A percentile compares a stretch with the other conserved stretches of the same genome.
Conservation (phyloP, 2,329 filamentous ascomycete species). For the Hymenotorrendiella dingleyae region DNA sequence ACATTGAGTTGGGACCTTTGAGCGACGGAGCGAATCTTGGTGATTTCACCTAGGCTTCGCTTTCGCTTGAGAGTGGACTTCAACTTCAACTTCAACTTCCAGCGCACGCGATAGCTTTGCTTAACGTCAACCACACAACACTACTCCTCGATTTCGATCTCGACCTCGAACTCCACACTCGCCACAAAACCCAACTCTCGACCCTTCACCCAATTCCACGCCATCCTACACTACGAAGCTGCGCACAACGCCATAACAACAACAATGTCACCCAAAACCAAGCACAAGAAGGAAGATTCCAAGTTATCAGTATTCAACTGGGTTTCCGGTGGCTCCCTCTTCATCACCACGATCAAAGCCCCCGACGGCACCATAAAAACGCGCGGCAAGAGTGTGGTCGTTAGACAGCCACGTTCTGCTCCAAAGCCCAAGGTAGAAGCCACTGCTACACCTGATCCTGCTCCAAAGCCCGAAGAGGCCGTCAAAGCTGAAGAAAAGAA, state of each 20-base stretch:
- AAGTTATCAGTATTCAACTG: background rate
- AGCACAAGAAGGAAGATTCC: background rate
- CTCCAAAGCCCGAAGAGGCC: background rate
- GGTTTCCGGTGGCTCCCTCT: background rate
- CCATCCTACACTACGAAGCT: background rate
- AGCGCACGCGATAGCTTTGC: no score
- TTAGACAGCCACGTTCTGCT: background rate
- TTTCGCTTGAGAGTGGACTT: no score
- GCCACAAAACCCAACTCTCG: background rate
- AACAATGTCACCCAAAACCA: background rate
- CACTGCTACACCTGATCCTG: background rate
- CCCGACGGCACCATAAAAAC: background rate
- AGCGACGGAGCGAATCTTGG: no score
- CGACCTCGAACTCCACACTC: background rate
- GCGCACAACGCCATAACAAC: no score
- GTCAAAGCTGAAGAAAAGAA: background rate
- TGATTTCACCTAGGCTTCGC: no score
- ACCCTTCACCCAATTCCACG: background rate
- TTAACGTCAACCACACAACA: background rate
- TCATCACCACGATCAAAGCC: background rate
- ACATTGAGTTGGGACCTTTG: no score
- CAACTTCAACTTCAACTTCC: no score
- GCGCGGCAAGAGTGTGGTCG: background rate
- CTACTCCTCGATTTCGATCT: background rate
- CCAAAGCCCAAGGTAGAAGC: background rate